Percentiles rank a stretch among this genome's conserved stretches.
Evolutionary conservation across 1,284 basidiomycete genomes (phyloP).

Genomic region (Prillingera fragicola): DNA sequence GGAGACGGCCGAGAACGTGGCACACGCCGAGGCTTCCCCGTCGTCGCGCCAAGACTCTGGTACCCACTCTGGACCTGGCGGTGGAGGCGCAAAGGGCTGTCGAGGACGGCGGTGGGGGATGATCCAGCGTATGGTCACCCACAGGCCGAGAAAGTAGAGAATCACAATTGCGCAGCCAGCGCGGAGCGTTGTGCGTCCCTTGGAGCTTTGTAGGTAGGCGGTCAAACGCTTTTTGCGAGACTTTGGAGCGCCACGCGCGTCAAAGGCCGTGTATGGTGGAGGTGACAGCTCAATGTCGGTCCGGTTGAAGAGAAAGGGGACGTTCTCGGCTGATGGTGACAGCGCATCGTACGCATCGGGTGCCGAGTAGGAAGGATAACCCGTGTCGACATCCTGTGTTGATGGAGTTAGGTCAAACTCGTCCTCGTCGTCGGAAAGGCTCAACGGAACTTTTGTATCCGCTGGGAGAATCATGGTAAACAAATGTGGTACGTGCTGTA

Average conservation of each 20-base stretch:
- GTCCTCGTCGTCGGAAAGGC: conserved; percentile 16
- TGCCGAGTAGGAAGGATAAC: conserved; percentile 6
- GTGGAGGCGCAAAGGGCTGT: too few species aligned
- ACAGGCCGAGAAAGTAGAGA: too few species aligned
- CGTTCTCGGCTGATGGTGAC: background rate
- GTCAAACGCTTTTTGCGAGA: too few species aligned
- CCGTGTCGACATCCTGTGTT: background rate
- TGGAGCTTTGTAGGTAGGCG: too few species aligned
- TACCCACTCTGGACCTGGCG: too few species aligned
- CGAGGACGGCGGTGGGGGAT: background rate
- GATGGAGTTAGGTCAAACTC: conserved; percentile 13
- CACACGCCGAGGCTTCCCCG: background rate
- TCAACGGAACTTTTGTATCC: conserved; percentile 17
- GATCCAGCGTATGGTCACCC: background rate
- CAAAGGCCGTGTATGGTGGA: background rate
- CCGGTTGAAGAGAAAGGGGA: background rate
- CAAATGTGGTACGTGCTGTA: too few species aligned
- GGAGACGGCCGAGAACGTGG: too few species aligned
- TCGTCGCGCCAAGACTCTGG: too few species aligned
- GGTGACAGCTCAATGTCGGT: background rate
- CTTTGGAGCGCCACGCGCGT: background rate
- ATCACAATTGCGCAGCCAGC: too few species aligned
- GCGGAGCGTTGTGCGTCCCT: too few species aligned
- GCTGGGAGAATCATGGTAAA: conserved; percentile 20
- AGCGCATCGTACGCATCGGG: background rate